Evolutionary conservation across 2,329 filamentous ascomycete genomes (phyloP).

Genomic region (Fusarium foetens): DNA sequence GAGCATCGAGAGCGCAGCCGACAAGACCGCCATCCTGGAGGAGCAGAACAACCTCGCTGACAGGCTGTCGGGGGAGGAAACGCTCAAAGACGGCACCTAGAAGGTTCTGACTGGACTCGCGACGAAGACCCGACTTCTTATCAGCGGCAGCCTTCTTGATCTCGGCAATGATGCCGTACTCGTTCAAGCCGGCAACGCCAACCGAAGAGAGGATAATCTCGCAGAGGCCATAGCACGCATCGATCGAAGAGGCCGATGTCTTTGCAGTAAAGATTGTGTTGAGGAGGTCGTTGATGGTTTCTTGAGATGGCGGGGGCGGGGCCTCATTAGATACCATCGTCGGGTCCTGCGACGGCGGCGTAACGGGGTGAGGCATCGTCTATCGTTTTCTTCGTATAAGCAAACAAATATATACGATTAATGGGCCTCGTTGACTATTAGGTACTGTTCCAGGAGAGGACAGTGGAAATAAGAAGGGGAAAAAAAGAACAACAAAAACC

Average conservation of each 20-base stretch:
- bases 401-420: not conserved
- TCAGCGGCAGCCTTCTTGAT: slow-evolving; percentile 81
- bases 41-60: slow-evolving; percentile 84
- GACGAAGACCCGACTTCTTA: slow-evolving; percentile 88
- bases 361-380: slow-evolving; percentile 61
- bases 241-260: slow-evolving; percentile 75
- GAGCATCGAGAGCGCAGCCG: slow-evolving; percentile 78
- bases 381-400: slow-evolving; percentile 17
- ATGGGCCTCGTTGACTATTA: slow-evolving; percentile 36
- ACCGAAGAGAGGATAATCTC: slow-evolving; percentile 65
- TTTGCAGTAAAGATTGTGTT: slow-evolving; percentile 75
- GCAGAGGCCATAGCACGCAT: slow-evolving; percentile 70
- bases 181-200: slow-evolving; percentile 62
- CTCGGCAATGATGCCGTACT: slow-evolving; percentile 66
- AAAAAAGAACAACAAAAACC: slow-evolving; percentile 34
- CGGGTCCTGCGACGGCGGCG: slow-evolving; percentile 53
- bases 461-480: slow-evolving; percentile 2
- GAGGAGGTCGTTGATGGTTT: slow-evolving; percentile 73
- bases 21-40: slow-evolving; percentile 82
- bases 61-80: slow-evolving; percentile 78
- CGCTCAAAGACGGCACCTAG: slow-evolving; percentile 93
- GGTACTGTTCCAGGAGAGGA: slow-evolving; percentile 10
- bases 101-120: slow-evolving; percentile 95
- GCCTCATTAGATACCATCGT: slow-evolving; percentile 59
- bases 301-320: slow-evolving; percentile 68